Evolutionary conservation across 1,284 basidiomycete genomes (phyloP).

Genomic region (Cryptococcus neoformans): DNA sequence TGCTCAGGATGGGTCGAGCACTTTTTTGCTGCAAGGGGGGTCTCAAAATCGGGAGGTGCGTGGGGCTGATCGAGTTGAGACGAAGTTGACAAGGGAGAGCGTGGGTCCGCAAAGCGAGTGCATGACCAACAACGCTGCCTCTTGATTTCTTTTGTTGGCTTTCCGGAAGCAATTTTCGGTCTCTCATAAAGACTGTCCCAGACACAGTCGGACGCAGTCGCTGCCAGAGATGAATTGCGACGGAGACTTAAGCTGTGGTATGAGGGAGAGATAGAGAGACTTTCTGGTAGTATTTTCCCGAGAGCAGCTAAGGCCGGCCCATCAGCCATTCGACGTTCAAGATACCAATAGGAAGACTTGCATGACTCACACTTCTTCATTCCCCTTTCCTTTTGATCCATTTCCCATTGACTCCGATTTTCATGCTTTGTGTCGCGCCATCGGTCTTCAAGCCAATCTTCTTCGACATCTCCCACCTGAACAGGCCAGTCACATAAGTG

Average conservation of each 20-base stretch:
- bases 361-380: too few species aligned
- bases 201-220: conserved; percentile 18
- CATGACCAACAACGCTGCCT: conserved; percentile 14
- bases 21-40: conserved; percentile 21
- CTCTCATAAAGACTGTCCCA: too few species aligned
- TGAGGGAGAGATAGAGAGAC: conserved; percentile 25
- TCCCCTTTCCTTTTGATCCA: too few species aligned
- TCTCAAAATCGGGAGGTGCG: conserved; percentile 24
- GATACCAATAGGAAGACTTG: too few species aligned
- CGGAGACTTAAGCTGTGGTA: conserved; percentile 33
- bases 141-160: too few species aligned
- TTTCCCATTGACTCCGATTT: too few species aligned
- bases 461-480: neutral
- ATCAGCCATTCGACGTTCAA: too few species aligned
- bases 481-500: conserved; percentile 1
- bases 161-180: too few species aligned
- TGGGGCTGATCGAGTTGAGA: conserved; percentile 25
- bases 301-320: too few species aligned
- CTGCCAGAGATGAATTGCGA: conserved; percentile 24
- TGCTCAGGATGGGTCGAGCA: too few species aligned
- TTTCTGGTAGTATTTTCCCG: neutral
- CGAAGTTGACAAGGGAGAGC: conserved; percentile 32
- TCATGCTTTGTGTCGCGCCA: too few species aligned
- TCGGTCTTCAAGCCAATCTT: neutral
- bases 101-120: conserved; percentile 38